Conservation (phyloP, 768 basidiomycete genomes). For the Amanita pallidorosea region DNA sequence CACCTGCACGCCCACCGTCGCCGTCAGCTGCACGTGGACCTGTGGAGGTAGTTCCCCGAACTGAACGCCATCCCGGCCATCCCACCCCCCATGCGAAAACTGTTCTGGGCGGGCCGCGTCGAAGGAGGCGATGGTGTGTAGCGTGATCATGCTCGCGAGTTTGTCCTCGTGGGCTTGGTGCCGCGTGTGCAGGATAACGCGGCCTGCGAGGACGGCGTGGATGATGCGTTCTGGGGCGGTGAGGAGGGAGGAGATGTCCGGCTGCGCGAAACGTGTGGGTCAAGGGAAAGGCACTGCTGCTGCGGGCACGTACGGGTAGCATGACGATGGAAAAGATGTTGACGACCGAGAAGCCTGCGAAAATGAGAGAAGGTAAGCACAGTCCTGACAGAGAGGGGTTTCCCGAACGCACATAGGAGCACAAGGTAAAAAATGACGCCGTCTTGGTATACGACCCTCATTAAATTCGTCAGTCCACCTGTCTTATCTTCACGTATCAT, state of each 20-base stretch:
- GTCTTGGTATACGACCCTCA: constrained; percentile 4
- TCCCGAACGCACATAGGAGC: constrained; percentile 2
- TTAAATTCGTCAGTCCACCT: constrained; percentile 3
- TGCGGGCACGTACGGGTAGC: no score
- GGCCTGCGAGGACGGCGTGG: constrained; percentile 3
- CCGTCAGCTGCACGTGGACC: no score
- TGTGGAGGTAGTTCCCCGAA: neutral
- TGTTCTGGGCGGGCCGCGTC: neutral
- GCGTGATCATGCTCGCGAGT: neutral
- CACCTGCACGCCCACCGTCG: no score
- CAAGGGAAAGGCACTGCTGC: no score
- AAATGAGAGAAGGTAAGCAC: no score
- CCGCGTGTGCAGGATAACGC: neutral
- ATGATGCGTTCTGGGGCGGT: constrained; percentile 5
- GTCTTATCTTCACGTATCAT: neutral
- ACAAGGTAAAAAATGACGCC: constrained; percentile 3
- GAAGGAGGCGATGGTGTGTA: neutral
- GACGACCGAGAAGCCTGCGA: constrained; percentile 3
- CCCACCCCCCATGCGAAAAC: neutral
- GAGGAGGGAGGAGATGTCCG: constrained; percentile 1
- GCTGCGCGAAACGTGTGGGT: no score
- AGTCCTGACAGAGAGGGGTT: no score
- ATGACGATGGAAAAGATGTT: constrained; percentile 3
- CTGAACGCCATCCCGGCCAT: neutral
- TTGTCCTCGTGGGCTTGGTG: constrained; percentile 1